Conservation (phyloP, 306 rosid species). For the Corylus americana region DNA sequence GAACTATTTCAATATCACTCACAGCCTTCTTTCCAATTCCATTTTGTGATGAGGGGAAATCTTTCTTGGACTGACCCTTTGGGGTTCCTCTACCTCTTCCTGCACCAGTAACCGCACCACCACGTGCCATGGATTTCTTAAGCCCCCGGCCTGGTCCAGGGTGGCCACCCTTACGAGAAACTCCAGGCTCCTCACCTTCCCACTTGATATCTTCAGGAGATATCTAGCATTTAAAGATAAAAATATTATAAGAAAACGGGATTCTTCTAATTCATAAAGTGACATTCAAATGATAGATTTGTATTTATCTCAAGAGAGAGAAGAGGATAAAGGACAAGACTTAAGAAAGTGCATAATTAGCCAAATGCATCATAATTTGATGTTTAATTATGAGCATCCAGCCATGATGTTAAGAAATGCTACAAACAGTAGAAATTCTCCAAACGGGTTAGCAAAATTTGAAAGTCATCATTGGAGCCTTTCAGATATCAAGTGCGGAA, state of each 20-base stretch:
- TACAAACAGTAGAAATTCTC: no score
- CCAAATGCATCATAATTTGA: not conserved
- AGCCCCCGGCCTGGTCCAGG: constrained; percentile 66
- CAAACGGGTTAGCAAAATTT: no score
- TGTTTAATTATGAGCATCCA: not conserved
- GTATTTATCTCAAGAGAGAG: not conserved
- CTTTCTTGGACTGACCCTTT: constrained; percentile 62
- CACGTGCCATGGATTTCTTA: constrained; percentile 60
- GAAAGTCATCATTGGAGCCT: no score
- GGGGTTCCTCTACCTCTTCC: constrained; percentile 84
- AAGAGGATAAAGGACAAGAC: not conserved
- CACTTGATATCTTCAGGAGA: constrained; percentile 77
- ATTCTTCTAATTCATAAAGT: not conserved
- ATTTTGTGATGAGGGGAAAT: constrained; percentile 51
- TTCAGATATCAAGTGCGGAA: no score
- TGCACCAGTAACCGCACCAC: constrained; percentile 56
- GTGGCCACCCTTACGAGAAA: constrained; percentile 50
- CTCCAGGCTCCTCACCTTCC: constrained; percentile 68
- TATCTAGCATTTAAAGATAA: constrained; percentile 48
- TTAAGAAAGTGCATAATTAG: not conserved
- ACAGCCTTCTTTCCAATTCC: constrained; percentile 63
- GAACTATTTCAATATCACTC: constrained; percentile 70
- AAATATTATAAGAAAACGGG: not conserved
- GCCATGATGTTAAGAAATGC: no score
- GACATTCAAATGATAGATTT: not conserved